These are phyloP conservation scores for Thelonectria rubi DNA, from an alignment of 2,329 filamentous ascomycete genomes.

Conservation along the genomic window DNA sequence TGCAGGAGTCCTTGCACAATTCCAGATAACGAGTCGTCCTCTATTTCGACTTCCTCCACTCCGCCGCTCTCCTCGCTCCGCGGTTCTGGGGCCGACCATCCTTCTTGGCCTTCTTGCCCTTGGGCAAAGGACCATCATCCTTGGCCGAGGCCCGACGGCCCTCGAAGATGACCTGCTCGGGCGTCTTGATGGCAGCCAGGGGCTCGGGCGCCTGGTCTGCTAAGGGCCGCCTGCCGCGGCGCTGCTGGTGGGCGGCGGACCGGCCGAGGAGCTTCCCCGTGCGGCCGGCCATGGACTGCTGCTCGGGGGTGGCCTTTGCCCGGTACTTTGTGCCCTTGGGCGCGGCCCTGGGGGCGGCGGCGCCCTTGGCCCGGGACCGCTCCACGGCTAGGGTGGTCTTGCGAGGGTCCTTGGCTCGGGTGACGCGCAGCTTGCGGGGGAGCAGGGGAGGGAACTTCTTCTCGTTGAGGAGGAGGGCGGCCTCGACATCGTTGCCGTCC, in stretches of 20 bases:
- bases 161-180: constrained; percentile 82
- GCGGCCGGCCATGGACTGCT: constrained; percentile 77
- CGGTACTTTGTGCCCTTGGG: constrained; percentile 65
- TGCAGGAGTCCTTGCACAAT: neutral
- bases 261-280: constrained; percentile 78
- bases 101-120: constrained; percentile 63
- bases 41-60: constrained; percentile 56
- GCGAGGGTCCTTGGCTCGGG: constrained; percentile 79
- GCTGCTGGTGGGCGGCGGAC: constrained; percentile 65
- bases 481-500: constrained; percentile 88
- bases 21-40: constrained; percentile 17
- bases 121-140: constrained; percentile 70
- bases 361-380: constrained; percentile 44
- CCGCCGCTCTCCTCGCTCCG: constrained; percentile 51
- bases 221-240: constrained; percentile 40
- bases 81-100: constrained; percentile 50
- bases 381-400: constrained; percentile 63
- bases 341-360: constrained; percentile 50
- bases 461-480: constrained; percentile 85
- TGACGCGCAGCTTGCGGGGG: constrained; percentile 86
- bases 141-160: constrained; percentile 76
- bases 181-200: constrained; percentile 57
- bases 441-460: constrained; percentile 96
- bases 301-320: constrained; percentile 74
- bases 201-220: constrained; percentile 34